Evolutionary conservation across 129 eudicot species (phyloP).

Genomic region (Arctium minus): DNA sequence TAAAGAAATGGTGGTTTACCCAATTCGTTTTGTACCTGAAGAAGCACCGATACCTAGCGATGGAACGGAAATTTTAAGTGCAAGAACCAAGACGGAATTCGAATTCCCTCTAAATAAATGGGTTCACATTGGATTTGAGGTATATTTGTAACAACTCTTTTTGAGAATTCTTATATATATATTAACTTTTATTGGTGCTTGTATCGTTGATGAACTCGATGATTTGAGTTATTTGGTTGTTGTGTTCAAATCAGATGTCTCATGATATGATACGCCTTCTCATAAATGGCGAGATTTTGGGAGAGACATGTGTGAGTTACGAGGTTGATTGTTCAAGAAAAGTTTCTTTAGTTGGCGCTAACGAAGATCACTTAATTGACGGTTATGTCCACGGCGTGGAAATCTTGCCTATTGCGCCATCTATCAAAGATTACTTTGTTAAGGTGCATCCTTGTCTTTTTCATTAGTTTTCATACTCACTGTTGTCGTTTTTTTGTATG

Average conservation of each 20-base stretch:
- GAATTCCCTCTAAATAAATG: slow-evolving; percentile 58
- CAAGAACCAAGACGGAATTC: slow-evolving; percentile 40
- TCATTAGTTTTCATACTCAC: slow-evolving; percentile 8
- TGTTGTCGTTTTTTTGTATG: not conserved
- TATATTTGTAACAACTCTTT: slow-evolving; percentile 9
- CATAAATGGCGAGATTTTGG: slow-evolving; percentile 55
- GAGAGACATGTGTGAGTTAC: slow-evolving; percentile 47
- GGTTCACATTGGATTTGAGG: slow-evolving; percentile 93
- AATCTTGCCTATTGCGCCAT: slow-evolving; percentile 40
- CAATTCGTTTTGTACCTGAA: slow-evolving; percentile 35
- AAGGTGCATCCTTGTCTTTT: slow-evolving; percentile 46
- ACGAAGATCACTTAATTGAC: slow-evolving; percentile 34
- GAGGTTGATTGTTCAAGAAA: slow-evolving; percentile 26
- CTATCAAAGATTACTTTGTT: slow-evolving; percentile 39
- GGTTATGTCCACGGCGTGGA: slow-evolving; percentile 58
- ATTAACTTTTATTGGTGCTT: not conserved
- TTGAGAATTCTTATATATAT: not conserved
- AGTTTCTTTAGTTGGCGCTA: slow-evolving; percentile 40
- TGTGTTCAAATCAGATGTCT: slow-evolving; percentile 50
- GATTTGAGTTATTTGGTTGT: not conserved
- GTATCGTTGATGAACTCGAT: not conserved
- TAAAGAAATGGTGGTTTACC: slow-evolving; percentile 54
- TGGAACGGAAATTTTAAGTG: slow-evolving; percentile 27
- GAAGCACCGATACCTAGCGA: slow-evolving; percentile 35
- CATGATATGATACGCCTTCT: slow-evolving; percentile 47